A percentile compares a stretch with the other conserved stretches of the same genome.
phyloP scores from a whole-genome alignment of 257 asterid species.

The Ligustrum vulgare region DNA sequence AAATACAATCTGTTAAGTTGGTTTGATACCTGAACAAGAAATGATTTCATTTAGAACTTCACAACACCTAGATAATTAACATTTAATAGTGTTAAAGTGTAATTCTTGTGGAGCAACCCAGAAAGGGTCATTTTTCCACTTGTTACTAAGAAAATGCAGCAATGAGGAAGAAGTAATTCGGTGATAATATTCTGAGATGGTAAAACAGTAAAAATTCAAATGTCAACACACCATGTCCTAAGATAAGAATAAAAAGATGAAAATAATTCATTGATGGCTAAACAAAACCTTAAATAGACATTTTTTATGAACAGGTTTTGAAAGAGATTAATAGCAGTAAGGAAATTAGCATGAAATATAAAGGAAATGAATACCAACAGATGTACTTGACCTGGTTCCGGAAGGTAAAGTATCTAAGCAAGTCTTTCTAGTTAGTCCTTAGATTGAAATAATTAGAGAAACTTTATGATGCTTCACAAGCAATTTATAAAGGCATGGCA shows the following conservation, averaged over 20 bases:
- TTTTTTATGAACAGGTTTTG: not conserved
- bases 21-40: constrained; percentile 68
- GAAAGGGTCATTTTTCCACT: not conserved
- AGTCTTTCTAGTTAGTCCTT: not conserved
- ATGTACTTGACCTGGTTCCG: not conserved
- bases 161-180: not conserved
- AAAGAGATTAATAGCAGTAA: not conserved
- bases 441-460: not conserved
- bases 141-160: not conserved
- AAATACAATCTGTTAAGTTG: constrained; percentile 81
- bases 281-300: not conserved
- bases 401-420: not conserved
- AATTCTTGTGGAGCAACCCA: not conserved
- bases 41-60: constrained; percentile 25
- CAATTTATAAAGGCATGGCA: not conserved
- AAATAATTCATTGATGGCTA: not conserved
- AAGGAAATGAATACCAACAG: not conserved
- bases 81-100: not conserved
- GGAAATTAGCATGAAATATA: not conserved
- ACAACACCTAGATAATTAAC: constrained; percentile 3
- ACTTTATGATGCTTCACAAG: not conserved
- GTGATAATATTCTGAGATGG: not conserved
- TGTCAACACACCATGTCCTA: not conserved
- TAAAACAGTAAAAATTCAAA: not conserved
- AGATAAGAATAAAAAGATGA: not conserved